Percentiles rank a stretch among this genome's conserved stretches.
Conservation (phyloP, 768 basidiomycete species). For the Suillus subaureus region DNA sequence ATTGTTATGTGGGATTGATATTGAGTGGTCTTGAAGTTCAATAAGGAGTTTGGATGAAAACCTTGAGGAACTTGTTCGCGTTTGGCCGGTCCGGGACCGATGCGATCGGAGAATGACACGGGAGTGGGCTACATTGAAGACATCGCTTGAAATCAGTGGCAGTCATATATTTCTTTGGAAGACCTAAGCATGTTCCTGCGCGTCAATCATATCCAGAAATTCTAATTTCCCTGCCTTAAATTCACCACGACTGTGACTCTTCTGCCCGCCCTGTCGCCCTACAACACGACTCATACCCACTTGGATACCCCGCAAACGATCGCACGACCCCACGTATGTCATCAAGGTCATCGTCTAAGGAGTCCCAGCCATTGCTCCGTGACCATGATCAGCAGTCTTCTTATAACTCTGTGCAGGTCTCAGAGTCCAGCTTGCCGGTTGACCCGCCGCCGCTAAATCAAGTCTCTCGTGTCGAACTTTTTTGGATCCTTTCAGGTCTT, state of each 20-base stretch:
- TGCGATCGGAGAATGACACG: conserved; percentile 34
- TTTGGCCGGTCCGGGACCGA: conserved; percentile 28
- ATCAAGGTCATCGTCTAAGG: conserved; percentile 48
- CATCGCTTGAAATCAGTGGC: conserved; percentile 17
- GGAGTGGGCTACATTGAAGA: conserved; percentile 14
- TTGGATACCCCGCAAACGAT: conserved; percentile 8
- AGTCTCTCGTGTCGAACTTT: conserved; percentile 54
- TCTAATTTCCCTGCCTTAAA: conserved; percentile 8
- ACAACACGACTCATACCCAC: conserved; percentile 12
- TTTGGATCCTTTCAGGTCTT: conserved; percentile 74
- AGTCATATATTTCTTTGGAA: conserved; percentile 26
- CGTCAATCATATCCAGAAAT: conserved; percentile 12
- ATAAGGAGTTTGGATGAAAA: conserved; percentile 15
- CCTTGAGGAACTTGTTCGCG: conserved; percentile 19
- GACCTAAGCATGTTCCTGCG: conserved; percentile 17
- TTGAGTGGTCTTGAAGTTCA: background rate
- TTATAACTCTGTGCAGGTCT: conserved; percentile 45
- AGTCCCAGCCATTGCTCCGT: conserved; percentile 61
- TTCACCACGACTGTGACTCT: conserved; percentile 3
- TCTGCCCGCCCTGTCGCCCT: conserved; percentile 2
- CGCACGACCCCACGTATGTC: conserved; percentile 28
- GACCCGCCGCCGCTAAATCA: conserved; percentile 40
- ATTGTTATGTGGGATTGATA: background rate
- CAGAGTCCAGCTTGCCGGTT: conserved; percentile 31
- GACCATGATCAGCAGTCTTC: conserved; percentile 42